Base-by-base conservation (phyloP, 1,284 basidiomycete species). In the Vanrija pseudolonga region DNA sequence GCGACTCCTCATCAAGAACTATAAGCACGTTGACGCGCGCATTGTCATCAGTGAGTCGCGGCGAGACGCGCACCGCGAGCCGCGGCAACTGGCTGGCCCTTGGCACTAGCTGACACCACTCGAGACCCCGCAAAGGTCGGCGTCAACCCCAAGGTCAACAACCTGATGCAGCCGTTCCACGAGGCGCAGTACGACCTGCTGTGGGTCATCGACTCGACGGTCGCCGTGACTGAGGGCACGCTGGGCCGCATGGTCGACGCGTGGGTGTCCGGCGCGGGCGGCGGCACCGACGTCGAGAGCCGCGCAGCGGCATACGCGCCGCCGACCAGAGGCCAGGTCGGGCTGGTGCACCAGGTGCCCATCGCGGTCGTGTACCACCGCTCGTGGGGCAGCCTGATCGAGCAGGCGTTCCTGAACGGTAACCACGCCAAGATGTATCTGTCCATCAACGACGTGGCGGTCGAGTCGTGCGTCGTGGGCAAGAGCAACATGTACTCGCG, bases 381-480 rank as follows among this genome's bases (percentile, higher is more conserved):
- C 76, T 74, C 74, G 0, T 78, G 90, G 56, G 96, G 94, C 0
- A 87, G 92, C 15, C 81, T 85, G 55, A 81, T 98, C 37, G 96
- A 99, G 76, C 88, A 91, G 57, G 91, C 90, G 1, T 99, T 97
- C 72, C 79, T 99, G 47, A 96, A 95, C 71, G 95, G 92, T 5
- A 97, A 92, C 50, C 96, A 98, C 69, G 95, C 95, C 15, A 98
- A 96, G 76, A 98, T 98, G 95, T 99, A 99, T 69, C 82, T 98
- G 50, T 93, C 93, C 9, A 91, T 99, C 75, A 74, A 77, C 63
- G 65, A 85, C 0, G 78, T 89, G 45, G 87, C 86, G 5, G 78
- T 97, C 53, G 96, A 97, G 50, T 95, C 91, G 0, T 99, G 96
- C 72, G 91, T 98, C 14, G 89, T 98, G 62, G 96, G 96, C 62